Percentiles rank a stretch among this genome's conserved stretches.
These are phyloP conservation scores for Pseudogymnoascus sp. DNA, from an alignment of 2,329 filamentous ascomycete genomes.

Conservation along the genomic window DNA sequence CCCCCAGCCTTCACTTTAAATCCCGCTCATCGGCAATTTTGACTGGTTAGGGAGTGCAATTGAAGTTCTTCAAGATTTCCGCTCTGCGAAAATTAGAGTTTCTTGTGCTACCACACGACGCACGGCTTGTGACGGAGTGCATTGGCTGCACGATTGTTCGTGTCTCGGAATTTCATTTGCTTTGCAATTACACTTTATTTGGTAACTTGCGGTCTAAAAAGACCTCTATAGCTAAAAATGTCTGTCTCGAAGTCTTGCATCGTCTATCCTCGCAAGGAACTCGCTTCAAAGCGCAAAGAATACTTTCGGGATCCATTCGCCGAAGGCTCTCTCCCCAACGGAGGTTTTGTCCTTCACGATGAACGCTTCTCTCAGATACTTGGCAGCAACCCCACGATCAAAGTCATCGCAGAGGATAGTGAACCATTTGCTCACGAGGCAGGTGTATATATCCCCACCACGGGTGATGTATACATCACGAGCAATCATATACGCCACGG, in stretches of 20 bases:
- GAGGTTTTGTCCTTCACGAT: conserved; percentile 34
- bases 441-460: conserved; percentile 34
- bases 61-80: not conserved
- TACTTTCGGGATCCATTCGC: not conserved
- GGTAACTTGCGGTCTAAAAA: not conserved
- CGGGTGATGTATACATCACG: conserved; percentile 16
- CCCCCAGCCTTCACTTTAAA: not conserved
- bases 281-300: not conserved
- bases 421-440: conserved; percentile 43
- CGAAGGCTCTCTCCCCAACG: not conserved
- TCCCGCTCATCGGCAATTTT: not conserved
- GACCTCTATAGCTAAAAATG: not conserved
- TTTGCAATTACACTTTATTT: too few species aligned
- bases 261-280: not conserved
- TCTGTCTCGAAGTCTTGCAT: not conserved
- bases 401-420: conserved; percentile 31
- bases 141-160: conserved; percentile 44
- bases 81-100: not conserved
- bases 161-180: not conserved
- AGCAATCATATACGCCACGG: conserved; percentile 12
- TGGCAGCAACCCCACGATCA: conserved; percentile 39
- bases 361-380: conserved; percentile 43
- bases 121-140: too few species aligned
- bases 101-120: not conserved
- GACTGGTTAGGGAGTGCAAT: not conserved